A percentile compares a stretch with the other conserved stretches of the same genome.
These are phyloP conservation scores for Helicocarpus griseus DNA, from an alignment of 2,329 filamentous ascomycete genomes.

Conservation along the genomic window DNA sequence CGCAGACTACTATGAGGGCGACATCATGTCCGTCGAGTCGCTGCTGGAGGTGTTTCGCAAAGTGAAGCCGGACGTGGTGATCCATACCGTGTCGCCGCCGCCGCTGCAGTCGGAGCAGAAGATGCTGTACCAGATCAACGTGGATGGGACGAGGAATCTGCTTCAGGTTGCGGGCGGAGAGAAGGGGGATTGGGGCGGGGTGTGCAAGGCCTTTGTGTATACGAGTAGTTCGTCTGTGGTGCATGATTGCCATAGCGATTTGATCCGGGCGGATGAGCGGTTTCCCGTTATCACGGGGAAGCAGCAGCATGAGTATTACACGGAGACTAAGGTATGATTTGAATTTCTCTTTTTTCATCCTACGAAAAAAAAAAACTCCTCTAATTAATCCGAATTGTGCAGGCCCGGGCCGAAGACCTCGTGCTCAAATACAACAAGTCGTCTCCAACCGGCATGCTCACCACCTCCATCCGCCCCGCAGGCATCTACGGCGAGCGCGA, in stretches of 20 bases:
- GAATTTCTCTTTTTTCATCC: background rate
- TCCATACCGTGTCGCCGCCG: conserved; percentile 77
- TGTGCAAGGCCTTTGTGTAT: conserved; percentile 68
- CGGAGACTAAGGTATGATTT: conserved; percentile 66
- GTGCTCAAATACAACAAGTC: conserved; percentile 66
- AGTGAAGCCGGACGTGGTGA: conserved; percentile 68
- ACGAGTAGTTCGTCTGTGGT: conserved; percentile 84
- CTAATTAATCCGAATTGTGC: background rate
- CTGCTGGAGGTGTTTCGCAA: conserved; percentile 55
- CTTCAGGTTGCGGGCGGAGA: conserved; percentile 58
- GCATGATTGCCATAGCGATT: conserved; percentile 68
- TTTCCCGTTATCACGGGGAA: conserved; percentile 67
- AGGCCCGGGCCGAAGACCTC: conserved; percentile 70
- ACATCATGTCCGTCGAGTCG: conserved; percentile 59
- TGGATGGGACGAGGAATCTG: conserved; percentile 72
- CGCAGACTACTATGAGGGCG: conserved; percentile 62
- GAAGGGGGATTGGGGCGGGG: conserved; percentile 50
- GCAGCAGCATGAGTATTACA: conserved; percentile 71
- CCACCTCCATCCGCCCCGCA: conserved; percentile 72
- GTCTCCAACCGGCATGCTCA: conserved; percentile 53
- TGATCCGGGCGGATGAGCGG: conserved; percentile 75
- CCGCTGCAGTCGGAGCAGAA: conserved; percentile 43
- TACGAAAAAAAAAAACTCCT: background rate
- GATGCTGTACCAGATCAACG: conserved; percentile 72
- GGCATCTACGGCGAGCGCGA: conserved; percentile 91